Conservation (phyloP, 352 stramenopile genomes). For the Aphanomyces invadans region DNA sequence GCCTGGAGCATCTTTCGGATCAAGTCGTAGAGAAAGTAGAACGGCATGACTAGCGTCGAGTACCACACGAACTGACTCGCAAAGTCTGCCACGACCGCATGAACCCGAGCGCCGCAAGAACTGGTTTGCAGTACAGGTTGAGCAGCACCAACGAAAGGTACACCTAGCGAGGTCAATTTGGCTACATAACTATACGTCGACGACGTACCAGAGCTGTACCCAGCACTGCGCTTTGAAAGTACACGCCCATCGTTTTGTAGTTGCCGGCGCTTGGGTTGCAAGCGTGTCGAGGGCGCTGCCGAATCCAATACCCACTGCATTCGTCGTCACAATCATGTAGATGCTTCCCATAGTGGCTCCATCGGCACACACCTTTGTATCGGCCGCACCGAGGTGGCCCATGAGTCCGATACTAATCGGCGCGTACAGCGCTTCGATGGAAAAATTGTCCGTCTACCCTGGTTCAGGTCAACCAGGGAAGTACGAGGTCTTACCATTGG, state of each 20-base stretch:
- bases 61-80: slow-evolving; percentile 51
- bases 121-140: neutral
- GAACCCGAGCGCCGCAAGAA: neutral
- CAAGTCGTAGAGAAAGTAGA: slow-evolving; percentile 70
- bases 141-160: neutral
- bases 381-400: slow-evolving; percentile 23
- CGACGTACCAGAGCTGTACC: slow-evolving; percentile 10
- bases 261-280: slow-evolving; percentile 45
- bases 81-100: slow-evolving; percentile 35
- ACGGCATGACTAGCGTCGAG: slow-evolving; percentile 58
- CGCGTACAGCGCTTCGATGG: neutral
- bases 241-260: slow-evolving; percentile 50
- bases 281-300: slow-evolving; percentile 43
- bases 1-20: slow-evolving; percentile 63
- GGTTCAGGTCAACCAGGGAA: neutral
- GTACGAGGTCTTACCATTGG: neutral
- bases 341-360: slow-evolving; percentile 9
- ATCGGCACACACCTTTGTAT: slow-evolving; percentile 46
- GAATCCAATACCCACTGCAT: slow-evolving; percentile 43
- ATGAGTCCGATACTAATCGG: slow-evolving; percentile 7
- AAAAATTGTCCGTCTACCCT: neutral
- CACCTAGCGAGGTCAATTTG: too few species aligned
- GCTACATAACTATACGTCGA: too few species aligned
- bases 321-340: slow-evolving; percentile 59
- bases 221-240: neutral